Conservation (phyloP, 768 basidiomycete genomes). For the Agaricus subrufescens region DNA sequence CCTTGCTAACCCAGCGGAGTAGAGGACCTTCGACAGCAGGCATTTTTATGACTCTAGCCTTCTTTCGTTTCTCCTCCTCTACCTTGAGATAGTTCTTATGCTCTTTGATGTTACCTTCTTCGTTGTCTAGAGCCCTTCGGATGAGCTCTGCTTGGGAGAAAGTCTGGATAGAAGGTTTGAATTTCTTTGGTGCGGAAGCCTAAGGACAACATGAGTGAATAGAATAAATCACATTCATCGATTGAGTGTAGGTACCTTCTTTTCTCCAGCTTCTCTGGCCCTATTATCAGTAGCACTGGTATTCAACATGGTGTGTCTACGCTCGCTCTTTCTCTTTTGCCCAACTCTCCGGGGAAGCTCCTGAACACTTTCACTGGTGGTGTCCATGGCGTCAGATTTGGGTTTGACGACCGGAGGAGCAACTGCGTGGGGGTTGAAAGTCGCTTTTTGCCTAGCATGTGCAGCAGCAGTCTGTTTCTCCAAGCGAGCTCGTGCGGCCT, state of each 20-base stretch:
- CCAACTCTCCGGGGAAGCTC: conserved; percentile 1
- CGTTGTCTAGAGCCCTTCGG: conserved; percentile 76
- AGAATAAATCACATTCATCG: background rate
- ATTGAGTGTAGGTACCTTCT: conserved; percentile 38
- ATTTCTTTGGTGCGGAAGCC: conserved; percentile 62
- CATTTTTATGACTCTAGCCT: conserved; percentile 53
- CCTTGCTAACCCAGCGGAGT: conserved; percentile 65
- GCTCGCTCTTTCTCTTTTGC: conserved; percentile 53
- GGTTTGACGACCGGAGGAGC: conserved; percentile 18
- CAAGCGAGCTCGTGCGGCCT: conserved; percentile 53
- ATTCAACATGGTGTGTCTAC: conserved; percentile 67
- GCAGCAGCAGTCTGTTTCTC: conserved; percentile 65
- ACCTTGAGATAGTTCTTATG: conserved; percentile 74
- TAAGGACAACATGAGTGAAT: conserved; percentile 16
- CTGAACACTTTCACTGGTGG: background rate
- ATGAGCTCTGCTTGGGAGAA: conserved; percentile 84
- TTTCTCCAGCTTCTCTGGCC: conserved; percentile 59
- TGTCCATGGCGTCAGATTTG: conserved; percentile 21
- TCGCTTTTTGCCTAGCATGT: conserved; percentile 59
- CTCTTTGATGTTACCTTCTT: conserved; percentile 78
- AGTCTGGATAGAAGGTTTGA: conserved; percentile 43
- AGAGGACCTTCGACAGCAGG: conserved; percentile 61
- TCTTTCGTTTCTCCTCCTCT: conserved; percentile 80
- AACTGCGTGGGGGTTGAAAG: conserved; percentile 56
- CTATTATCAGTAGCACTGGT: conserved; percentile 62